Evolutionary conservation across 2,329 filamentous ascomycete species (phyloP), one percentile per base, ranked within the genome.

Genomic region (Sordariomycetes sp.): DNA sequence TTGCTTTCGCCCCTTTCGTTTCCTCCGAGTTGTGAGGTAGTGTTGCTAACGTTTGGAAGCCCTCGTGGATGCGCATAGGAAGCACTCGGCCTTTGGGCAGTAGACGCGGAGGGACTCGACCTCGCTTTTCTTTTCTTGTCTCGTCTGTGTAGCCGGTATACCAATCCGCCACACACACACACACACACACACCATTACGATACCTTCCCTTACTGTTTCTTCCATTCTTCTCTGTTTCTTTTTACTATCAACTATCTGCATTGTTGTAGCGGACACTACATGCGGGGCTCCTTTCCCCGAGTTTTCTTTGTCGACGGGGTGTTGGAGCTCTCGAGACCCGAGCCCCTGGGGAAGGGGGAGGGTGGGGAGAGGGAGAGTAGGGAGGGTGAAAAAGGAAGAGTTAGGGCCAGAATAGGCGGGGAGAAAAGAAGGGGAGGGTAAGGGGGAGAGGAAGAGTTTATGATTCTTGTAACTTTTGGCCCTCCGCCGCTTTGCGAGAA

Each of bases 11-110:
- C 35, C 46, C 20, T 53, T 32, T 58, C 40, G 57, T 56, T 48
- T 48, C 28, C 28, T 32, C 28, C 8, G 28, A 32, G 4, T 8
- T 32, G 35, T 51, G 48, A 22, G n/a, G 18, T n/a, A 35, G 52
- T 58, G n/a, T n/a, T 53, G 16, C 50, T 61, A 46, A 58, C 53
- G 28, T 12, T 56, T 46, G n/a, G 25, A 53, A 73, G 72, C 65
- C 43, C 61, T 74, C 12, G 67, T 66, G 62, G 72, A 72, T 52
- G 72, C 72, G 34, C 70, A 74, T 60, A 66, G 64, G 54, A 65
- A 65, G 28, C 67, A 72, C 59, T 65, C 65, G 10, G 50, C 50
- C 35, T 55, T 57, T n/a, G 50, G 58, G 7, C 57, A 58, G 22
- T 61, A 57, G 35, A 40, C 43, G 18, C 40, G 16, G 5, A n/a